phyloP scores from a whole-genome alignment of 1,284 basidiomycete species.

The Marasmius sp. region DNA sequence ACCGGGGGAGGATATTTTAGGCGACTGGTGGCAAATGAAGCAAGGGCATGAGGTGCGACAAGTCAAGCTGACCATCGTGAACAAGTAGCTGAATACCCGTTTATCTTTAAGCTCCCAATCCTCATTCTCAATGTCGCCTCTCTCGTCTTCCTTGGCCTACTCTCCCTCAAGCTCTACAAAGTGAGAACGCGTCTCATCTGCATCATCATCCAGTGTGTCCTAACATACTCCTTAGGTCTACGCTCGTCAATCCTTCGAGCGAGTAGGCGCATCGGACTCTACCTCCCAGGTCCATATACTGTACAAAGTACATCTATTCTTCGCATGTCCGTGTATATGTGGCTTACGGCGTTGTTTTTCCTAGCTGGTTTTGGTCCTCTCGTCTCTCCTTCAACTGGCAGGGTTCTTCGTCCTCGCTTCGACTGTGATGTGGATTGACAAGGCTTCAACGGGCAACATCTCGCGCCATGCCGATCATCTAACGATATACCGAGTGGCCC shows the following conservation, averaged over 20 bases:
- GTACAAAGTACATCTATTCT: conserved; percentile 38
- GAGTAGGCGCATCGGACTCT: conserved; percentile 46
- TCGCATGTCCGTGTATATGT: neutral
- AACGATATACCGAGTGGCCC: conserved; percentile 39
- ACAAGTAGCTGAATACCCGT: neutral
- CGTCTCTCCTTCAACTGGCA: conserved; percentile 49
- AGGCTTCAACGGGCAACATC: conserved; percentile 38
- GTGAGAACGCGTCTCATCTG: conserved; percentile 25
- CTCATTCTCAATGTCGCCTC: conserved; percentile 33
- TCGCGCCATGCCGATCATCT: conserved; percentile 30
- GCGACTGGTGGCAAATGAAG: conserved; percentile 36
- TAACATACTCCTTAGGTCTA: conserved; percentile 37
- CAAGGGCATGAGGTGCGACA: conserved; percentile 33
- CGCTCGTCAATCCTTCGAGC: conserved; percentile 47
- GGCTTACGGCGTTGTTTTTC: neutral
- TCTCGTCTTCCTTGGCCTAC: conserved; percentile 30
- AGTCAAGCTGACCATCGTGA: too few relatives aligned
- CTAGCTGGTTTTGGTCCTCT: conserved; percentile 49
- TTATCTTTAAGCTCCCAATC: conserved; percentile 33
- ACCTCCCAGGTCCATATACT: conserved; percentile 39
- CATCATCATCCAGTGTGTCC: neutral
- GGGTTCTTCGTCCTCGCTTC: conserved; percentile 51
- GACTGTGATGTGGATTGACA: conserved; percentile 52
- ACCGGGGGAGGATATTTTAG: conserved; percentile 29
- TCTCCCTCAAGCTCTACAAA: conserved; percentile 40